These are phyloP conservation scores for Ogataea pignaliae DNA, from an alignment of 805 yeast genomes.

Conservation along the genomic window DNA sequence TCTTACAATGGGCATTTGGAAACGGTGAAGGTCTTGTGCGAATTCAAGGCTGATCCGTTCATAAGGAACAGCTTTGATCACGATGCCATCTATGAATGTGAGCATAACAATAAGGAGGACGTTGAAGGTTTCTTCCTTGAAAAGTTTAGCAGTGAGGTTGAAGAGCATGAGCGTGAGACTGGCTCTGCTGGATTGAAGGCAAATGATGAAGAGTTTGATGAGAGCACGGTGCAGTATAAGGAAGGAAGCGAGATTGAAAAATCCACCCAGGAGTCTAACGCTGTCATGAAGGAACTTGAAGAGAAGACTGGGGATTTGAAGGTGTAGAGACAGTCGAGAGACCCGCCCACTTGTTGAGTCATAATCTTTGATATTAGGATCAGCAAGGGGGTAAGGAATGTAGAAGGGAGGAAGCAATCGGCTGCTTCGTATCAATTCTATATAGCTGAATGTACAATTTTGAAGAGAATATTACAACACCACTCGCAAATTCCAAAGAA, in stretches of 20 bases:
- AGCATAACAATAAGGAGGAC: constrained; percentile 66
- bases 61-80: constrained; percentile 69
- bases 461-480: no score
- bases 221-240: constrained; percentile 32
- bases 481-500: no score
- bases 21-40: constrained; percentile 65
- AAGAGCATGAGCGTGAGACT: constrained; percentile 39
- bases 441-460: no score
- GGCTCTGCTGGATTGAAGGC: constrained; percentile 20
- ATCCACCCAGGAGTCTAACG: constrained; percentile 41
- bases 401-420: no score
- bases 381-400: no score
- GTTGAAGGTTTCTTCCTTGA: constrained; percentile 74
- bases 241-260: constrained; percentile 50
- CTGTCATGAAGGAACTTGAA: constrained; percentile 33
- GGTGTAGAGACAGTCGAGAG: not conserved
- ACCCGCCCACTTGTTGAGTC: no score
- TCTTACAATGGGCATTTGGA: constrained; percentile 79
- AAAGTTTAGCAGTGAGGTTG: constrained; percentile 66
- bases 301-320: constrained; percentile 23
- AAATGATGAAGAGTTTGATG: constrained; percentile 33
- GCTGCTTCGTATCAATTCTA: no score
- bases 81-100: constrained; percentile 88
- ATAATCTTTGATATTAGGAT: no score
- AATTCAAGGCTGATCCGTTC: constrained; percentile 78